phyloP scores from a whole-genome alignment of 306 rosid species.

The Cicer judaicum region DNA sequence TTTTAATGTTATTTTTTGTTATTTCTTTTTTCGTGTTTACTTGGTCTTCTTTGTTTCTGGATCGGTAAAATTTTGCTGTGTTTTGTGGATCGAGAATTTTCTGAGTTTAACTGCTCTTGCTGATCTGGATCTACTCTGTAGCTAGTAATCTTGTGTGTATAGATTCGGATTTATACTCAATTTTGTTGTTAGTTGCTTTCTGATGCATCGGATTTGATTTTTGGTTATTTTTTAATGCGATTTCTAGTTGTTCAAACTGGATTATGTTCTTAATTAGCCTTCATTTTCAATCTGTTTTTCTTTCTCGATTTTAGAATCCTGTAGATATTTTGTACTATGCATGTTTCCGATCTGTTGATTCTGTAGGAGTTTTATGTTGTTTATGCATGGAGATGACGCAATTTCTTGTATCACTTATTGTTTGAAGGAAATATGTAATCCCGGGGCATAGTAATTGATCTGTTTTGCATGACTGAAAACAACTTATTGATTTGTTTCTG shows the following conservation, averaged over 20 bases:
- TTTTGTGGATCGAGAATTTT: slow-evolving; percentile 33
- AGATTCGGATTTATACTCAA: slow-evolving; percentile 23
- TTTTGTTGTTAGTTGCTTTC: slow-evolving; percentile 17
- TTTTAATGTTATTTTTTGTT: neutral
- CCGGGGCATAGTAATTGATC: neutral
- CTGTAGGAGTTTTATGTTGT: neutral
- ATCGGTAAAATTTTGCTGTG: slow-evolving; percentile 31
- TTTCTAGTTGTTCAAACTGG: slow-evolving; percentile 13
- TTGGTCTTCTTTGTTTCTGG: neutral
- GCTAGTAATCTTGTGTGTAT: neutral
- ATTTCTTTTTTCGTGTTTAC: slow-evolving; percentile 16
- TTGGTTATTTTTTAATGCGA: neutral
- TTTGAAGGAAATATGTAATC: neutral
- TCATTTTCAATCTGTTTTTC: neutral
- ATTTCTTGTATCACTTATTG: neutral
- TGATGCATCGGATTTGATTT: slow-evolving; percentile 33
- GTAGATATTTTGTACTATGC: slow-evolving; percentile 4
- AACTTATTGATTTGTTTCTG: neutral
- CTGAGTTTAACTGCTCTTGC: slow-evolving; percentile 30
- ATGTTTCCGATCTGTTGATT: slow-evolving; percentile 39
- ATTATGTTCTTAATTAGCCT: neutral
- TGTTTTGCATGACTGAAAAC: slow-evolving; percentile 25
- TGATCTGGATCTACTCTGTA: slow-evolving; percentile 47
- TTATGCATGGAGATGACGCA: slow-evolving; percentile 18
- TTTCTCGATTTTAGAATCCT: neutral